A percentile compares a stretch with the other conserved stretches of the same genome.
Evolutionary conservation across 352 stramenopile genomes (phyloP).

Genomic region (Phytophthora pistaciae): DNA sequence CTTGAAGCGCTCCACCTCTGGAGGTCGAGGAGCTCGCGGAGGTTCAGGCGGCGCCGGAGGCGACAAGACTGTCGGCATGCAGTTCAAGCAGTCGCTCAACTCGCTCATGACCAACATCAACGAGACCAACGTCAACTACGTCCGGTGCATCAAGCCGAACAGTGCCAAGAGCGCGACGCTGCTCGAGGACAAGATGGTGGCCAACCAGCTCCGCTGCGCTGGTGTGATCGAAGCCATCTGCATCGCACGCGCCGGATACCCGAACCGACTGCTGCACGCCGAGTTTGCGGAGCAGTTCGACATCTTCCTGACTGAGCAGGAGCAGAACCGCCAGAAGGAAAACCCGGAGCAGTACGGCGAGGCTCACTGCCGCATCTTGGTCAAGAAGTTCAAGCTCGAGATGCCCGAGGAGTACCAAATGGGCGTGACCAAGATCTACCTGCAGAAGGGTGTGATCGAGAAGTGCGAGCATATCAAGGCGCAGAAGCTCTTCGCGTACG

Average conservation of each 20-base stretch:
- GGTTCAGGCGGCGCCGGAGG: conserved; percentile 15
- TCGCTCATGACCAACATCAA: conserved; percentile 81
- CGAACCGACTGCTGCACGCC: conserved; percentile 83
- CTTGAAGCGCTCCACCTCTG: conserved; percentile 36
- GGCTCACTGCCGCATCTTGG: conserved; percentile 57
- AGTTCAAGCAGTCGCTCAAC: conserved; percentile 84
- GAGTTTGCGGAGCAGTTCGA: conserved; percentile 75
- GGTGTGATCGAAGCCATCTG: conserved; percentile 85
- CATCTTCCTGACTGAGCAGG: conserved; percentile 63
- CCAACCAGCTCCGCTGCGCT: conserved; percentile 81
- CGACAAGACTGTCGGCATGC: conserved; percentile 73
- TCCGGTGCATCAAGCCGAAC: conserved; percentile 91
- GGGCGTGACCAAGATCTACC: conserved; percentile 87
- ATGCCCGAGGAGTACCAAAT: conserved; percentile 82
- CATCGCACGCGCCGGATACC: conserved; percentile 82
- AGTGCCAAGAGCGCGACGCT: conserved; percentile 66
- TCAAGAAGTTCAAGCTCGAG: conserved; percentile 69
- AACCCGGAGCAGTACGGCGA: conserved; percentile 28
- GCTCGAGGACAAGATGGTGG: conserved; percentile 79
- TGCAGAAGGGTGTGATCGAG: conserved; percentile 86
- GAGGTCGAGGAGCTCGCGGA: conserved; percentile 24
- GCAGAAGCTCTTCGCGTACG: conserved; percentile 72
- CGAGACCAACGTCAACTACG: conserved; percentile 81
- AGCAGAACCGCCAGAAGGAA: conserved; percentile 45
- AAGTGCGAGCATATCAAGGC: conserved; percentile 71